These are phyloP conservation scores for Bipolaris cookei DNA, from an alignment of 2,329 filamentous ascomycete genomes.

Conservation along the genomic window DNA sequence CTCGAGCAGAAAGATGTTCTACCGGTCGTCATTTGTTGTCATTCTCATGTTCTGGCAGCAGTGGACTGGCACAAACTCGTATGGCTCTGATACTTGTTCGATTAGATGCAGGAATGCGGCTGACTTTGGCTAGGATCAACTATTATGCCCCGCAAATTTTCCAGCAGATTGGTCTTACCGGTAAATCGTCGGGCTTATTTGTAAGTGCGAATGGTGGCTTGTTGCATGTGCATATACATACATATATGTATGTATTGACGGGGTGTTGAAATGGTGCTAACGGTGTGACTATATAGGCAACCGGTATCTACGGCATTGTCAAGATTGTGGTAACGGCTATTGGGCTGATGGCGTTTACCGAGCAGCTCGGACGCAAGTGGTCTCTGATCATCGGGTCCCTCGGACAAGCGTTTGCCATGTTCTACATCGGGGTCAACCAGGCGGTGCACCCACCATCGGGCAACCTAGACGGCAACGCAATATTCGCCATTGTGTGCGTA, in stretches of 20 bases:
- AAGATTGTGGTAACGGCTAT: slow-evolving; percentile 54
- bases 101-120: neutral
- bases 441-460: slow-evolving; percentile 46
- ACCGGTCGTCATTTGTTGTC: slow-evolving; percentile 51
- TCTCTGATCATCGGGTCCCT: slow-evolving; percentile 51
- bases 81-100: neutral
- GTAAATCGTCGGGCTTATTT: slow-evolving; percentile 51
- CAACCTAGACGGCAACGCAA: slow-evolving; percentile 46
- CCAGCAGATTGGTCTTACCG: slow-evolving; percentile 50
- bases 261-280: slow-evolving; percentile 8
- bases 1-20: slow-evolving; percentile 49
- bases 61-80: slow-evolving; percentile 43
- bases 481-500: slow-evolving; percentile 60
- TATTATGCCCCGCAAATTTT: slow-evolving; percentile 56
- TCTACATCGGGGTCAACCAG: slow-evolving; percentile 42
- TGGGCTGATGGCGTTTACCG: slow-evolving; percentile 54
- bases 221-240: no score
- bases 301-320: slow-evolving; percentile 53
- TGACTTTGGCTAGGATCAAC: slow-evolving; percentile 38
- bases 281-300: slow-evolving; percentile 6
- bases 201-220: slow-evolving; percentile 34
- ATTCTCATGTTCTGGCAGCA: slow-evolving; percentile 55
- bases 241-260: no score
- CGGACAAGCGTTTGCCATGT: slow-evolving; percentile 55
- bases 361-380: slow-evolving; percentile 56